Evolutionary conservation across 495 filamentous ascomycete species (phyloP).

Genomic region (Hypoxylon intermedium): DNA sequence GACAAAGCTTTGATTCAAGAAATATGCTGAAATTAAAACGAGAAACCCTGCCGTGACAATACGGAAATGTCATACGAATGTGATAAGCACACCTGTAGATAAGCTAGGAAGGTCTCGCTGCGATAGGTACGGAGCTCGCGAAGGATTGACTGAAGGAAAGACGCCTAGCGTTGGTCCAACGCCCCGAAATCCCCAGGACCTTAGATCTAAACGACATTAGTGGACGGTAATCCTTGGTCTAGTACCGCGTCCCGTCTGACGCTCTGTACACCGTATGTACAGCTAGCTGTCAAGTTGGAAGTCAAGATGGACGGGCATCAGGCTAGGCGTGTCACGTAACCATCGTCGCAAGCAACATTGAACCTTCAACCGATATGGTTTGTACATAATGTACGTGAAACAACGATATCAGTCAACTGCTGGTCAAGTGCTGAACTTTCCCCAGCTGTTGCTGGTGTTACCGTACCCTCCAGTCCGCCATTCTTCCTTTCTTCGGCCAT

Average conservation of each 20-base stretch:
- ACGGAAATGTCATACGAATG: slow-evolving; percentile 25
- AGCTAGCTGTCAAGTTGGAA: slow-evolving; percentile 2
- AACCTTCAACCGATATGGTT: neutral
- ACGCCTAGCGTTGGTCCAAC: slow-evolving; percentile 4
- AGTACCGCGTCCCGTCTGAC: neutral
- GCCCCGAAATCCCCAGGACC: slow-evolving; percentile 27
- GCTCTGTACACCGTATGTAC: no score
- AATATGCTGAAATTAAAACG: neutral
- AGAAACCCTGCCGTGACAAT: neutral
- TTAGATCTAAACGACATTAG: slow-evolving; percentile 26
- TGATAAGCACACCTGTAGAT: neutral
- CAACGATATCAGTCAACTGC: no score
- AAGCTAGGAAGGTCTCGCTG: neutral
- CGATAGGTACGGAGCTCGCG: slow-evolving; percentile 22
- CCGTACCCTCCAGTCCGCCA: no score
- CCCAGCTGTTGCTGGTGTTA: slow-evolving; percentile 8
- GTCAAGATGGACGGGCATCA: neutral
- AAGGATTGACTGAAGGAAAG: slow-evolving; percentile 28
- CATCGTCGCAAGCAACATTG: slow-evolving; percentile 18
- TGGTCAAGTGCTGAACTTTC: no score
- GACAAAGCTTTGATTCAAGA: neutral
- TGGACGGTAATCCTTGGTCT: slow-evolving; percentile 19
- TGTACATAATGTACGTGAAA: neutral
- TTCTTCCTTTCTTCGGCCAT: slow-evolving; percentile 4
- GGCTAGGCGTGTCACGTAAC: slow-evolving; percentile 33